A percentile compares a stretch with the other conserved stretches of the same genome.
These are phyloP conservation scores for Kingdonia uniflora DNA, from an alignment of 164 flowering plant species.

Conservation along the genomic window DNA sequence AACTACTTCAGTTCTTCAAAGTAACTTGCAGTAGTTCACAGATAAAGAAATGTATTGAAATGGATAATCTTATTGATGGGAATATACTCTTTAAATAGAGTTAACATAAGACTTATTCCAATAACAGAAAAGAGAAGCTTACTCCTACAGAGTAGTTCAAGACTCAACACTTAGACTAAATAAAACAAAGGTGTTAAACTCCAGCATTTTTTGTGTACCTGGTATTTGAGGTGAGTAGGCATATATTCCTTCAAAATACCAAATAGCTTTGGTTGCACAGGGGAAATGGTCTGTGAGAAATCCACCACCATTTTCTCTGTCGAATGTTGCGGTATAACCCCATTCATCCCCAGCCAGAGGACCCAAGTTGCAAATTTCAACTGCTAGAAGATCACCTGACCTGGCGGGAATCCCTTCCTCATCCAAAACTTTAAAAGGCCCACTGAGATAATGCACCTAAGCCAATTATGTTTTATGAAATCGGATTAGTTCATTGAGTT, in stretches of 20 bases:
- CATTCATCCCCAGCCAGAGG: constrained; percentile 97
- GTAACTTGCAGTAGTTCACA: too few species aligned
- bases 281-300: constrained; percentile 95
- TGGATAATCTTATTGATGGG: too few species aligned
- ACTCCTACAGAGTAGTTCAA: too few species aligned
- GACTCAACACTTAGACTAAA: too few species aligned
- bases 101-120: too few species aligned
- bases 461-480: background rate
- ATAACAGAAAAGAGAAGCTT: too few species aligned
- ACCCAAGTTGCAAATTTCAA: constrained; percentile 88
- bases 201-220: constrained; percentile 30
- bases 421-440: constrained; percentile 72
- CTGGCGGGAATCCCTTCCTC: constrained; percentile 59
- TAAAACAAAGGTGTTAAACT: too few species aligned
- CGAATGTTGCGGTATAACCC: constrained; percentile 85
- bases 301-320: constrained; percentile 96
- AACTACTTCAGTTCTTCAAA: too few species aligned
- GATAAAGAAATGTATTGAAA: too few species aligned
- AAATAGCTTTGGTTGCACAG: constrained; percentile 87
- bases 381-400: constrained; percentile 92
- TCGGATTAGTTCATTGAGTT: background rate
- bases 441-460: constrained; percentile 88
- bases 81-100: too few species aligned
- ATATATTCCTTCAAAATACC: constrained; percentile 97
- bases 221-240: constrained; percentile 94